Conservation (phyloP, 139 green algal species). For the Nannochloris sp. region DNA sequence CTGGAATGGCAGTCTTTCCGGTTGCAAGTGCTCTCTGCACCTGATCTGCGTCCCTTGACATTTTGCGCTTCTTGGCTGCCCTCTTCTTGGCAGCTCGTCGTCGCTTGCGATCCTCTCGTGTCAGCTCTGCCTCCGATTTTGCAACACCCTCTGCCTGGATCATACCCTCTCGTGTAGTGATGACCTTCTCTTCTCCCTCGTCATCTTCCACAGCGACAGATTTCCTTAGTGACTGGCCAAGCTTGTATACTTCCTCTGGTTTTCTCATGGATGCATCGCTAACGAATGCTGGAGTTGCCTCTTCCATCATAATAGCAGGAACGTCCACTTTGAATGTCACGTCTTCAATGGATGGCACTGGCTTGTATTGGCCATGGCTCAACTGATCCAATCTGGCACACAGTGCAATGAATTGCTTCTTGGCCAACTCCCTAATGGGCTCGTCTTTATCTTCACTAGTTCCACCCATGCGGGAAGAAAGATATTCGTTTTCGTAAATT, state of each 20-base stretch:
- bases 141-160: conserved; percentile 13
- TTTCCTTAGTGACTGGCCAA: background rate
- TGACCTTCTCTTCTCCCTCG: conserved; percentile 2
- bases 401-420: conserved; percentile 65
- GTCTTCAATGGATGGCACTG: conserved; percentile 79
- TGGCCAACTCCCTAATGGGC: conserved; percentile 31
- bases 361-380: conserved; percentile 81
- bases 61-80: conserved; percentile 36
- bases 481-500: conserved; percentile 72
- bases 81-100: conserved; percentile 63
- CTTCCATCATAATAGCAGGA: conserved; percentile 56
- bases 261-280: conserved; percentile 43
- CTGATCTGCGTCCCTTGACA: conserved; percentile 19
- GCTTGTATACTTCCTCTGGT: conserved; percentile 56
- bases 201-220: background rate
- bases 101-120: conserved; percentile 55
- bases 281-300: conserved; percentile 29
- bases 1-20: conserved; percentile 28
- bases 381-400: conserved; percentile 82
- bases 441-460: conserved; percentile 32
- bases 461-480: conserved; percentile 24
- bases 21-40: conserved; percentile 19
- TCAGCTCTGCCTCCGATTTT: conserved; percentile 58
- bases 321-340: conserved; percentile 59
- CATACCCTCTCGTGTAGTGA: conserved; percentile 14